Evolutionary conservation across 495 filamentous ascomycete species (phyloP), one percentile per base, ranked within the genome.

Genomic region (Penicillium alfredii): DNA sequence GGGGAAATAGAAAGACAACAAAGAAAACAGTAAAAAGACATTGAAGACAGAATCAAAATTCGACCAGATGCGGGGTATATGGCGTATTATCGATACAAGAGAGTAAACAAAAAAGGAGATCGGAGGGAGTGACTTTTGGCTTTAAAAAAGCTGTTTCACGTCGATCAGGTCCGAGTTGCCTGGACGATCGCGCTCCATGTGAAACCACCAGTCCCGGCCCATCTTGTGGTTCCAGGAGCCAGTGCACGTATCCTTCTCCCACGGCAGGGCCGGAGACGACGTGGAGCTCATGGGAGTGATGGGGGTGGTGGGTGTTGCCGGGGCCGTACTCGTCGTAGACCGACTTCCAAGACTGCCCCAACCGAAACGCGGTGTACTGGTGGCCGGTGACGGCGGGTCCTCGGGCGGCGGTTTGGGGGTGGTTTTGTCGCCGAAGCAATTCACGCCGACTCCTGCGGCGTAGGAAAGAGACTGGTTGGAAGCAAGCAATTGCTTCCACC

Each of bases 141-240:
- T 16, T 61, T 49, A 69, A 27, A 71, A 68, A 19, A 71, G 62
- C 33, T 55, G 58, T 33, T 58, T 56, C 9, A 58, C 30, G 19
- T 63, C 51, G 38, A 69, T 58, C 30, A 64, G 45, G 20, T 68
- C 61, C n/a, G 55, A 34, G 19, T 60, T 61, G 23, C 51, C 49
- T 6, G 62, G 67, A 11, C 68, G 64, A 33, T 72, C 68, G 15
- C 68, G 63, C 43, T 72, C 68, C 49, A 68, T 61, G 38, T 72
- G 68, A 40, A 62, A 69, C 68, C 66, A 72, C 68, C 68, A 72
- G n/a, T 69, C 66, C 10, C 61, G 59, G 16, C 66, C 66, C 23
- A 31, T 52, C 27, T 63, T 62, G 25, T 69, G 64, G 31, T 72
- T 72, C 68, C 68, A 72, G 16, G 64, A 60, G 12, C 68, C 68